Evolutionary conservation across 768 basidiomycete genomes (phyloP).

Genomic region (Lenzites betulinus): DNA sequence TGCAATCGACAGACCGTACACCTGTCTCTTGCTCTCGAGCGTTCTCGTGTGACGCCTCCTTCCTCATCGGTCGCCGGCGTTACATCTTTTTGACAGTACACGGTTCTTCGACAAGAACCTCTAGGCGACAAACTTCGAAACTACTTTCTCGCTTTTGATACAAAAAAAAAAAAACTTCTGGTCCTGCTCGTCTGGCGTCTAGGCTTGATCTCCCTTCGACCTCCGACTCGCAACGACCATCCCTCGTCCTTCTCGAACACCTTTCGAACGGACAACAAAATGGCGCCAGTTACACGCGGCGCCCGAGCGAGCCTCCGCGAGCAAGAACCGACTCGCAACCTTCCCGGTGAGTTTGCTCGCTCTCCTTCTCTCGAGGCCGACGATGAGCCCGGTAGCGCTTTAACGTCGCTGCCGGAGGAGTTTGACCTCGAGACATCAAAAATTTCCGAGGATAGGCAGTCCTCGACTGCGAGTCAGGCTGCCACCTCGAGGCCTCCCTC

Average conservation of each 20-base stretch:
- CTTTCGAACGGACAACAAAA: background rate
- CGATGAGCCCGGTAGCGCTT: background rate
- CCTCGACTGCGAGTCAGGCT: too few species aligned
- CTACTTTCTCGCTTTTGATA: background rate
- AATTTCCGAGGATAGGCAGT: background rate
- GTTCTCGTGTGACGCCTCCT: background rate
- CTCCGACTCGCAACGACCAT: background rate
- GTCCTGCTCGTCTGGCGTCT: background rate
- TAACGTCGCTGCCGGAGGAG: background rate
- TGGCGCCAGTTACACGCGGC: background rate
- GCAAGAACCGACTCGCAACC: background rate
- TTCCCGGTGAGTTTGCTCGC: background rate
- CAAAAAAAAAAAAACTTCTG: too few species aligned
- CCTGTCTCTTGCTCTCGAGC: too few species aligned
- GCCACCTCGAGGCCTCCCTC: background rate
- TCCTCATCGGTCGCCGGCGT: background rate
- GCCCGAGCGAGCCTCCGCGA: background rate
- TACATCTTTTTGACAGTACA: constrained; percentile 8
- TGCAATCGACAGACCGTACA: too few species aligned
- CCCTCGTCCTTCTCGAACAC: background rate
- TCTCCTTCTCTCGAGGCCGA: background rate
- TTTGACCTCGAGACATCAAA: background rate
- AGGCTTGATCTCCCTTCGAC: constrained; percentile 3
- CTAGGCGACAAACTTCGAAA: background rate
- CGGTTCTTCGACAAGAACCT: background rate